A percentile compares a stretch with the other conserved stretches of the same genome.
Conservation (phyloP, 495 filamentous ascomycete species). For the Bryoglossum gracile region DNA sequence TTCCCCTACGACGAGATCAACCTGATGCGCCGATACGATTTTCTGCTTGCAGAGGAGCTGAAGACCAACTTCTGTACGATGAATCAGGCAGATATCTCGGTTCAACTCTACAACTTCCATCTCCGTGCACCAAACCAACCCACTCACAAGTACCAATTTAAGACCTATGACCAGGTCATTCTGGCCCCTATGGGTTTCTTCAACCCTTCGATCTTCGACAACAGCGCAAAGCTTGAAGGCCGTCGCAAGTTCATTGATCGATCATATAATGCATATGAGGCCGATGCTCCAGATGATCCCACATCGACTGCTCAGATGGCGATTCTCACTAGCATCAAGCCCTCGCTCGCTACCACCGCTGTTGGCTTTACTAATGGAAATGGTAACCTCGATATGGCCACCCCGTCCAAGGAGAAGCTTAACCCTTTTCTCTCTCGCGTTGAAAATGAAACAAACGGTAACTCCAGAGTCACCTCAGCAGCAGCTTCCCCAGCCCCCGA, state of each 20-base stretch:
- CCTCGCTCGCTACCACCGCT: slow-evolving; percentile 37
- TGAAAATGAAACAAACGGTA: slow-evolving; percentile 44
- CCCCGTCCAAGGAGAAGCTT: slow-evolving; percentile 46
- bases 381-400: slow-evolving; percentile 32
- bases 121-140: slow-evolving; percentile 80
- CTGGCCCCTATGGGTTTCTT: slow-evolving; percentile 87
- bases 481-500: slow-evolving; percentile 85
- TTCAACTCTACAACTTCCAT: slow-evolving; percentile 79
- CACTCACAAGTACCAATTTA: slow-evolving; percentile 86
- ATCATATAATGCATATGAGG: slow-evolving; percentile 88
- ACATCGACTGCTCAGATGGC: slow-evolving; percentile 75
- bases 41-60: slow-evolving; percentile 85
- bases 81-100: slow-evolving; percentile 73
- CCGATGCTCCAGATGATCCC: slow-evolving; percentile 78
- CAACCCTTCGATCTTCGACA: slow-evolving; percentile 78
- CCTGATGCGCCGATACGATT: slow-evolving; percentile 83
- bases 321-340: slow-evolving; percentile 62
- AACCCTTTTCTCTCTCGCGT: slow-evolving; percentile 47
- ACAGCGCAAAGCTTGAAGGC: slow-evolving; percentile 66
- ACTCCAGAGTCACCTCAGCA: slow-evolving; percentile 72
- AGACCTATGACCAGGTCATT: slow-evolving; percentile 89
- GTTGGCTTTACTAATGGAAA: slow-evolving; percentile 17
- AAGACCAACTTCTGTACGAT: slow-evolving; percentile 86
- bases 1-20: slow-evolving; percentile 95
- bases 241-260: slow-evolving; percentile 72